Evolutionary conservation across 768 basidiomycete species (phyloP), one percentile per base, ranked within the genome.

Genomic region (Hortiboletus flavorubellus): DNA sequence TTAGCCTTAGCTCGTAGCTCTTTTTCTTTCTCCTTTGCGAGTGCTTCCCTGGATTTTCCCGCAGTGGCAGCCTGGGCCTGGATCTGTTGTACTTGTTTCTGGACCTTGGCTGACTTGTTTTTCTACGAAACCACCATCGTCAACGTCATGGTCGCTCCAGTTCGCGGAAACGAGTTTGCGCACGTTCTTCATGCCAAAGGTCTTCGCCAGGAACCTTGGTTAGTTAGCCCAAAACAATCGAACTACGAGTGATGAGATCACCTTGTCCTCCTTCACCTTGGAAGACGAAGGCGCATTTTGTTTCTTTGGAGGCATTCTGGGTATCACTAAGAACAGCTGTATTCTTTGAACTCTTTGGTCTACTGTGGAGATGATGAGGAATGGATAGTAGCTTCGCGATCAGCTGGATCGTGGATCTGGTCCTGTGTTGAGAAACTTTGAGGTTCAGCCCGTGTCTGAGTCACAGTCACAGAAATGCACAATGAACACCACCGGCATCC

Each of bases 41-140:
- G 75, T 11, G 76, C 64, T 33, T 84, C 91, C 53, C 81, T 84
- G 33, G 89, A 94, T 72, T 95, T 95, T 38, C 94, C 94, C 0
- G 86, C 70, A 62, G 76, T 61, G 4, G 87, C 73, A 41, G 85
- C 80, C 70, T 95, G 91, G 57, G 86, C 80, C 73, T 97, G 85
- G 46, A 98, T 83, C 44, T 79, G 78, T 47, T 85, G 83, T 21
- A 96, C 86, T 60, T 92, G 81, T 62, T 88, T 84, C 77, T 98
- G 89, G 29, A 95, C 95, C 72, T 89, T 97, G 64, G 91, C 75
- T 3, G 93, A 95, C 76, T 93, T 94, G 69, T 93, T 94, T 91
- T 94, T 95, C 89, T 91, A 68, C 45, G 45, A 34, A 40, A 43
- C 18, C 39, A 55, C 52, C 38, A 34, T n/a, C 35, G 51, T 62